Evolutionary conservation across 495 filamentous ascomycete genomes (phyloP).

Genomic region (Saxispiralis lemnorum): DNA sequence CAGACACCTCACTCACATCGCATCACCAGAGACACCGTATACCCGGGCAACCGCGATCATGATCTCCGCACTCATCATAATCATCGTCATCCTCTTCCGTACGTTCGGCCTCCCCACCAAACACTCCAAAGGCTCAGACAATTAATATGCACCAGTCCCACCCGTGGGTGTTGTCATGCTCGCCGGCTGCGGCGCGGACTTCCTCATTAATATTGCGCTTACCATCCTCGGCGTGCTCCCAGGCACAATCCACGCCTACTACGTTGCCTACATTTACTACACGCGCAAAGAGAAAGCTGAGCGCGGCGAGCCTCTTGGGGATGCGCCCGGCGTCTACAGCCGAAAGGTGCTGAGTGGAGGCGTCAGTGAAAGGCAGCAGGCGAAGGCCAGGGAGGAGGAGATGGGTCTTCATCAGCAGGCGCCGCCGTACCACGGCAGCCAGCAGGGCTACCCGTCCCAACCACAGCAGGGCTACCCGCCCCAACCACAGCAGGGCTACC

Average conservation of each 20-base stretch:
- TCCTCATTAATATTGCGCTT: slow-evolving; percentile 43
- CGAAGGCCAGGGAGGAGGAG: no score
- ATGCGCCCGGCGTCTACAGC: slow-evolving; percentile 62
- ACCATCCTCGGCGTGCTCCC: slow-evolving; percentile 38
- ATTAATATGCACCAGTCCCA: slow-evolving; percentile 29
- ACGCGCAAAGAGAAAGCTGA: slow-evolving; percentile 44
- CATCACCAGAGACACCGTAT: no score
- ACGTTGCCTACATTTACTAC: slow-evolving; percentile 74
- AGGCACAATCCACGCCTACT: slow-evolving; percentile 68
- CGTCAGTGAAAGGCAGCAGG: slow-evolving; percentile 27
- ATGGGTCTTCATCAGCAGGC: no score
- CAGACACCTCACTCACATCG: no score
- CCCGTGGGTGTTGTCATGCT: slow-evolving; percentile 45
- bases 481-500: not conserved
- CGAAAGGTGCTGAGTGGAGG: slow-evolving; percentile 57
- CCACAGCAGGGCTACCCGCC: not conserved
- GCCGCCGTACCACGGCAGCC: no score
- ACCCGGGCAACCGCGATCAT: slow-evolving; percentile 8
- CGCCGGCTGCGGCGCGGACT: slow-evolving; percentile 41
- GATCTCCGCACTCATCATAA: slow-evolving; percentile 25
- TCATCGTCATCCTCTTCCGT: slow-evolving; percentile 41
- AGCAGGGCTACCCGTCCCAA: no score
- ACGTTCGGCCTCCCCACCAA: slow-evolving; percentile 10
- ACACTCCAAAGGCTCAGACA: not conserved
- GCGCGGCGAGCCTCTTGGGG: slow-evolving; percentile 30